Percentiles rank a stretch among this genome's conserved stretches.
Conservation (phyloP, 1,139 yeast genomes). For the Kluyveromyces marxianus region DNA sequence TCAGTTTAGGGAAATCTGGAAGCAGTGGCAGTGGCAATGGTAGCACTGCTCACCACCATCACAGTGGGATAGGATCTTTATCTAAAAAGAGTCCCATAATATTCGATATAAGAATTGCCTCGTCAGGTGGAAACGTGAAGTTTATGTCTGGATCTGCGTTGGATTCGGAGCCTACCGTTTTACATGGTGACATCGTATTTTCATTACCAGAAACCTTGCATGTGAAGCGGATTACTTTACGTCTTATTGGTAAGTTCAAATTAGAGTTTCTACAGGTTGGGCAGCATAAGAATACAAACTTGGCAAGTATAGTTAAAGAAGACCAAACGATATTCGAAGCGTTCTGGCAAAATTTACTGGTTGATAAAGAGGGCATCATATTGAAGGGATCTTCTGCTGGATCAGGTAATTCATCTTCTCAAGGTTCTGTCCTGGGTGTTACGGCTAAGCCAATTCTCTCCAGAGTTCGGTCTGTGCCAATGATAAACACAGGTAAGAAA, state of each 20-base stretch:
- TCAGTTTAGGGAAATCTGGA: not conserved
- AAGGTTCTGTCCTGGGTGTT: not conserved
- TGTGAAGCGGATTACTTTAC: conserved; percentile 41
- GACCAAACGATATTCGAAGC: conserved; percentile 44
- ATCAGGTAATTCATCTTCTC: not conserved
- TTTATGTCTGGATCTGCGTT: conserved; percentile 50
- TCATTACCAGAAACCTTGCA: conserved; percentile 46
- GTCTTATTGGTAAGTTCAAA: conserved; percentile 46
- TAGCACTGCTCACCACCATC: not conserved
- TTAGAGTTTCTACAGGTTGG: conserved; percentile 45
- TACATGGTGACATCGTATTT: conserved; percentile 52
- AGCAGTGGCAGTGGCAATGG: not conserved
- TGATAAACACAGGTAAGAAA: conserved; percentile 5
- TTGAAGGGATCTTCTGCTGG: conserved; percentile 33
- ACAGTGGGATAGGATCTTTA: conserved; percentile 3
- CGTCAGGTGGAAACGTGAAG: conserved; percentile 47
- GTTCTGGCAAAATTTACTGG: conserved; percentile 54
- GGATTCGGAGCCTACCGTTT: conserved; percentile 46
- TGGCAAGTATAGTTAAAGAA: conserved; percentile 44
- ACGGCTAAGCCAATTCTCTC: not conserved
- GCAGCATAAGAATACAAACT: conserved; percentile 32
- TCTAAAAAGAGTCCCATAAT: conserved; percentile 17
- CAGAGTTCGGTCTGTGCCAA: not conserved
- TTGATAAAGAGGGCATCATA: conserved; percentile 40
- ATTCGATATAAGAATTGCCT: conserved; percentile 35